Percentiles rank a stretch among this genome's conserved stretches.
Conservation (phyloP, 2,329 filamentous ascomycete genomes). For the Microdochium paspali region DNA sequence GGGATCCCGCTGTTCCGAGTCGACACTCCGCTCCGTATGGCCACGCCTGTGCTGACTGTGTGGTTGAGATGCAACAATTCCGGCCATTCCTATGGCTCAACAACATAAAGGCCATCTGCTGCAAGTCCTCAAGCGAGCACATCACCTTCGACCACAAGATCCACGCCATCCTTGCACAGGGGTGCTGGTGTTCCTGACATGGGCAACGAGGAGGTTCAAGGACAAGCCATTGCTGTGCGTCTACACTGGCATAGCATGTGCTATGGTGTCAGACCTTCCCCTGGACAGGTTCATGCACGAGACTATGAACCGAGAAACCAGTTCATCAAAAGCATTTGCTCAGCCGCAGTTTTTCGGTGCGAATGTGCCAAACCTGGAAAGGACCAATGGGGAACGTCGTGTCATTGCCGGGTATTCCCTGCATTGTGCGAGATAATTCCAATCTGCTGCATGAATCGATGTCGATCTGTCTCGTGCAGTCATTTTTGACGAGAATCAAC, state of each 20-base stretch:
- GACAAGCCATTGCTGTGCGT: constrained; percentile 35
- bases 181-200: constrained; percentile 34
- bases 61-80: constrained; percentile 10
- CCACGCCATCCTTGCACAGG: constrained; percentile 33
- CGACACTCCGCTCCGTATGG: constrained; percentile 25
- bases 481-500: not conserved
- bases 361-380: not conserved
- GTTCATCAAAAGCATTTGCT: not conserved
- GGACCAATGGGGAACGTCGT: constrained; percentile 11
- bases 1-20: not conserved
- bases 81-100: constrained; percentile 38
- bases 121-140: not conserved
- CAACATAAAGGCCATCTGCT: constrained; percentile 36
- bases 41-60: constrained; percentile 29
- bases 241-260: constrained; percentile 29
- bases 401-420: constrained; percentile 9
- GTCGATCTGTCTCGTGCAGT: not conserved
- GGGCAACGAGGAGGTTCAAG: constrained; percentile 23
- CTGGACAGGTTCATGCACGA: constrained; percentile 22
- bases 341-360: not conserved
- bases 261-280: constrained; percentile 35
- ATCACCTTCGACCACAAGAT: constrained; percentile 21
- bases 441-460: not conserved
- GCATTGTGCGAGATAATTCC: constrained; percentile 1
- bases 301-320: not conserved